Percentiles rank a stretch among this genome's conserved stretches.
Evolutionary conservation across 176 grass and related monocot genomes (phyloP).

Genomic region (Dendrocalamus sinicus): DNA sequence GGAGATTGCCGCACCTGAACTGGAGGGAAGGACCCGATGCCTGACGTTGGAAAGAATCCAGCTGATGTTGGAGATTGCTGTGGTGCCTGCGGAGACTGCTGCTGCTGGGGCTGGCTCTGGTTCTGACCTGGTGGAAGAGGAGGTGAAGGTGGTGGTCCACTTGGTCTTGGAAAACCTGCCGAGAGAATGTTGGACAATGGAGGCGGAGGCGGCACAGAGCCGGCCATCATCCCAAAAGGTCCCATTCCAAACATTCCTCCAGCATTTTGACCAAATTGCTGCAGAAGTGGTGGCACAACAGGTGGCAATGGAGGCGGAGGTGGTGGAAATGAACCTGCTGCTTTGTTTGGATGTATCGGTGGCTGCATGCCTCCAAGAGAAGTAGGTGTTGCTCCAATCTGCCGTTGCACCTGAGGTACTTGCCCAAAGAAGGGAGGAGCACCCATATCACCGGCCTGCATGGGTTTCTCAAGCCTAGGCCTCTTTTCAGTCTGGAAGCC

Average conservation of each 20-base stretch:
- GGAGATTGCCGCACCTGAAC: slow-evolving; percentile 77
- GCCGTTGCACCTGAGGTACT: slow-evolving; percentile 47
- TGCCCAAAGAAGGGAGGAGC: slow-evolving; percentile 57
- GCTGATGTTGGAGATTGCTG: slow-evolving; percentile 54
- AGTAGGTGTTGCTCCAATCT: slow-evolving; percentile 47
- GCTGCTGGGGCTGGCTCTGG: slow-evolving; percentile 66
- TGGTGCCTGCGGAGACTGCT: slow-evolving; percentile 60
- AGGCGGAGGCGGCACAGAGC: slow-evolving; percentile 62
- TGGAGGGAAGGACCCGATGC: slow-evolving; percentile 70
- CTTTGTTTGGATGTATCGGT: slow-evolving; percentile 42
- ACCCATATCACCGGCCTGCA: slow-evolving; percentile 42
- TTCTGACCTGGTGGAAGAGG: slow-evolving; percentile 48
- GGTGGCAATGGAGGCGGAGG: slow-evolving; percentile 66
- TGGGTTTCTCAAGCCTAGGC: slow-evolving; percentile 67
- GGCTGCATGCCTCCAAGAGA: slow-evolving; percentile 49
- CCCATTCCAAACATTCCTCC: slow-evolving; percentile 55
- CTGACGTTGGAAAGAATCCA: slow-evolving; percentile 70
- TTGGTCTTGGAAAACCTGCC: slow-evolving; percentile 48
- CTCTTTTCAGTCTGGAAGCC: slow-evolving; percentile 73
- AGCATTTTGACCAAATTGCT: slow-evolving; percentile 63
- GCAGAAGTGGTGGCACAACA: slow-evolving; percentile 59
- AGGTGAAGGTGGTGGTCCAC: slow-evolving; percentile 54
- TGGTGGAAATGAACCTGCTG: slow-evolving; percentile 56
- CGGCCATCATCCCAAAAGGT: slow-evolving; percentile 58
- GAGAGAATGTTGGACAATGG: slow-evolving; percentile 51